Evolutionary conservation across 805 yeast genomes (phyloP).

Genomic region (Komagataella pseudopastoris): DNA sequence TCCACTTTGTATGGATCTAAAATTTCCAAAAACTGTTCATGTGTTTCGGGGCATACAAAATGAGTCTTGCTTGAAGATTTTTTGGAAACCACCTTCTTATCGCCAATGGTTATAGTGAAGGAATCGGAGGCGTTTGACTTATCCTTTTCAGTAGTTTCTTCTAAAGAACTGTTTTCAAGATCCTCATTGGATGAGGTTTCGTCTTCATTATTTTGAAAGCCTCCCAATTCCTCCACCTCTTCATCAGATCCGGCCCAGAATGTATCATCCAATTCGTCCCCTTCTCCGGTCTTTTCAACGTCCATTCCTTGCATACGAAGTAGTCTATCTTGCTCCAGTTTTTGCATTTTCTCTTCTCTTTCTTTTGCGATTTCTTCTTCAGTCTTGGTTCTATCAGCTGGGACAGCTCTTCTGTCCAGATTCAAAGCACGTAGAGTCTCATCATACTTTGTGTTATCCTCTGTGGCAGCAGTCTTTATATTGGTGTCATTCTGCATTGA

Average conservation of each 20-base stretch:
- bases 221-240: conserved; percentile 21
- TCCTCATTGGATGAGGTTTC: conserved; percentile 20
- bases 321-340: conserved; percentile 53
- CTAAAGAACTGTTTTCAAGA: conserved; percentile 12
- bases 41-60: conserved; percentile 32
- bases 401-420: conserved; percentile 64
- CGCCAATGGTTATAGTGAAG: conserved; percentile 14
- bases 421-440: conserved; percentile 51
- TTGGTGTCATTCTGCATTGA: conserved; percentile 10
- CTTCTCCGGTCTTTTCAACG: conserved; percentile 29
- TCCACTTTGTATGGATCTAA: conserved; percentile 17
- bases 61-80: conserved; percentile 4
- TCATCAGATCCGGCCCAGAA: conserved; percentile 50
- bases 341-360: conserved; percentile 42
- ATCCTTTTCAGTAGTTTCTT: conserved; percentile 4
- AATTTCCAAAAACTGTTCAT: conserved; percentile 26
- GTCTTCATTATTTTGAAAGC: conserved; percentile 23
- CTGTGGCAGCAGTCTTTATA: conserved; percentile 19
- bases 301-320: conserved; percentile 62
- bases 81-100: conserved; percentile 14
- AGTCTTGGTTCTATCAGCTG: conserved; percentile 72
- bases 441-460: conserved; percentile 42
- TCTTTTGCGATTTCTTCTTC: conserved; percentile 56
- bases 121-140: conserved; percentile 6
- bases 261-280: conserved; percentile 56